Evolutionary conservation across 1,284 basidiomycete species (phyloP), one percentile per base, ranked within the genome.

Genomic region (Ganoderma lucidum): DNA sequence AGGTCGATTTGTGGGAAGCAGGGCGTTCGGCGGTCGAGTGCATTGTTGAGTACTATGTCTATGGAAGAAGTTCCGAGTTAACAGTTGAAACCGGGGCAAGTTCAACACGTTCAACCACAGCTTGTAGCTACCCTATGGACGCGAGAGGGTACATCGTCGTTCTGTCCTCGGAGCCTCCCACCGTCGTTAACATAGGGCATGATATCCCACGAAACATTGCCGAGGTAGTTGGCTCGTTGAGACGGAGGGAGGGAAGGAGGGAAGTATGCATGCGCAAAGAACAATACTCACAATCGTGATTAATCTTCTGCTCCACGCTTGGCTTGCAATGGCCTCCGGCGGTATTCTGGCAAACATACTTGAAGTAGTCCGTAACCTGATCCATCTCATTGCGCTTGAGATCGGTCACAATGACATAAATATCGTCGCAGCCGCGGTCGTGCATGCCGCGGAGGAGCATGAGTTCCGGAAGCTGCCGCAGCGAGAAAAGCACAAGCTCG

Each of bases 1-100:
- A 93, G 85, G 79, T 93, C 91, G 78, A 93, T 90, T 78, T 93
- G 91, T 5, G 91, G 91, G 78, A 93, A 92, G 78, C 91, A 93
- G 0, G 91, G 91, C 6, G 86, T 89, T 17, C 91, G 86, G 56
- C 86, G 86, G 70, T 88, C 84, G 63, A 93, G 83, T 6, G 86
- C 86, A 74, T 92, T 90, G 67, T 83, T 87, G 58, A 93, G 79
- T 28, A 88, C 88, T 83, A 90, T 90, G 76, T 92, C 90, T 92
- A 64, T 58, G 35, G 64, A 28, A 19, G 9, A 44, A 4, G 15
- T 6, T 42, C 65, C 12, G 63, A 55, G 62, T 56, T 59, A 53
- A 14, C 15, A 19, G 6, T 42, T 53, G 48, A 41, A n/a, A 39
- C 17, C 15, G 30, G 8, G 17, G 14, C 15, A 42, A 42, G 23